Evolutionary conservation across 1,139 yeast species (phyloP).

Genomic region (Blastobotrys raffinosifermentans): DNA sequence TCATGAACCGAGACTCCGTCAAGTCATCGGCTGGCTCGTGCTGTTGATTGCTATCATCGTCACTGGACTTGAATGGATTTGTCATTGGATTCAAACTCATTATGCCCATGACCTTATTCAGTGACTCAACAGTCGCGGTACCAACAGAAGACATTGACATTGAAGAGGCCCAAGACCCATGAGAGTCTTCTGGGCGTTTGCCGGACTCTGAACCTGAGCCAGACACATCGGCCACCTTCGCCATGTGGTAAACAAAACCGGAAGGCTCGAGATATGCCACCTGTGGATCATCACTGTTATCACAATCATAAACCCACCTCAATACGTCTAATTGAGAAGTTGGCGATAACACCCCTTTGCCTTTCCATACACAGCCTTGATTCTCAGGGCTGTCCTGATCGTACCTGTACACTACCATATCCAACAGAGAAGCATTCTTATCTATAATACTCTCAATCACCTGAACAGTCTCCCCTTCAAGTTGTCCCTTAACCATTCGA

Average conservation of each 20-base stretch:
- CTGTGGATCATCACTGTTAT: conserved; percentile 17
- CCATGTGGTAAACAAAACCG: conserved; percentile 25
- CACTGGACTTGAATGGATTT: not conserved
- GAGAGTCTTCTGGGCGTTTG: no score
- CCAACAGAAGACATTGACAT: conserved; percentile 13
- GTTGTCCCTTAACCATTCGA: conserved; percentile 20
- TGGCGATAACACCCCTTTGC: conserved; percentile 11
- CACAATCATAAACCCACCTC: conserved; percentile 27
- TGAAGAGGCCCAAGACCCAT: no score
- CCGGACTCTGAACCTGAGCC: not conserved
- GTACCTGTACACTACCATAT: conserved; percentile 19
- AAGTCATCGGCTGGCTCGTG: conserved; percentile 19
- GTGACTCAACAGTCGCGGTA: conserved; percentile 23
- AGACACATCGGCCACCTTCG: conserved; percentile 6
- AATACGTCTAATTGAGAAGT: conserved; percentile 22
- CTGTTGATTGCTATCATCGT: not conserved
- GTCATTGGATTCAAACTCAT: conserved; percentile 14
- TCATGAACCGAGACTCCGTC: conserved; percentile 22
- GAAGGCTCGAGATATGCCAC: conserved; percentile 24
- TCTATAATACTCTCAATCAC: conserved; percentile 22
- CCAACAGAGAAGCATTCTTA: conserved; percentile 15
- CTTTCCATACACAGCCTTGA: conserved; percentile 26
- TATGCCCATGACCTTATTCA: conserved; percentile 20
- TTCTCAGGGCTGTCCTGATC: conserved; percentile 15
- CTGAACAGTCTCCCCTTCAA: conserved; percentile 22